Percentiles rank a stretch among this genome's conserved stretches.
phyloP scores from a whole-genome alignment of 208 protist genomes.

The Leishmania aethiopica region DNA sequence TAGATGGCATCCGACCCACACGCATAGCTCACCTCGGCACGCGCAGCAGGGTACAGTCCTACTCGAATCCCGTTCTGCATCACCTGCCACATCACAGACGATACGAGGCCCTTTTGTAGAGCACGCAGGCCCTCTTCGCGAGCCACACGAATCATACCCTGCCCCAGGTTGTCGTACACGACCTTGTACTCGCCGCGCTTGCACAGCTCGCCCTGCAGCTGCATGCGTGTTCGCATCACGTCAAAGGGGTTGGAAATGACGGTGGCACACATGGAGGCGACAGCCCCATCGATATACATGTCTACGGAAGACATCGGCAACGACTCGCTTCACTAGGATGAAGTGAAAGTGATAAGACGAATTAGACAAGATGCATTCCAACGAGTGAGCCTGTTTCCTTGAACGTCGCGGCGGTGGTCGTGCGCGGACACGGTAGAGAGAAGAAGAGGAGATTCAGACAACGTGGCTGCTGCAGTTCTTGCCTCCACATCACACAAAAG shows the following conservation, averaged over 20 bases:
- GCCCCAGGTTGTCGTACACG: slow-evolving; percentile 51
- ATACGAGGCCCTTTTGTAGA: slow-evolving; percentile 56
- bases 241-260: slow-evolving; percentile 78
- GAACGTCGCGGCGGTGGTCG: not conserved
- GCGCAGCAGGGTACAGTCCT: slow-evolving; percentile 54
- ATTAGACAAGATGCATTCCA: not conserved
- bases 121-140: slow-evolving; percentile 51
- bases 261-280: slow-evolving; percentile 46
- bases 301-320: slow-evolving; percentile 39
- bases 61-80: slow-evolving; percentile 70
- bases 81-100: slow-evolving; percentile 59
- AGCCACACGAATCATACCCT: slow-evolving; percentile 51
- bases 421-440: not conserved
- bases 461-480: not conserved
- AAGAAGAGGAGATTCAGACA: not conserved
- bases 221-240: slow-evolving; percentile 74
- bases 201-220: slow-evolving; percentile 70
- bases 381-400: not conserved
- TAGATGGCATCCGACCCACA: slow-evolving; percentile 20
- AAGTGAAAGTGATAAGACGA: not conserved
- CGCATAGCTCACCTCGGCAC: slow-evolving; percentile 28
- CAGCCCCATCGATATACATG: slow-evolving; percentile 57
- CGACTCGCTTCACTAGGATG: not conserved
- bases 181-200: slow-evolving; percentile 46
- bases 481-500: not conserved